phyloP scores from a whole-genome alignment of 176 grass and related monocot genomes.

The Puccinellia tenuiflora region DNA sequence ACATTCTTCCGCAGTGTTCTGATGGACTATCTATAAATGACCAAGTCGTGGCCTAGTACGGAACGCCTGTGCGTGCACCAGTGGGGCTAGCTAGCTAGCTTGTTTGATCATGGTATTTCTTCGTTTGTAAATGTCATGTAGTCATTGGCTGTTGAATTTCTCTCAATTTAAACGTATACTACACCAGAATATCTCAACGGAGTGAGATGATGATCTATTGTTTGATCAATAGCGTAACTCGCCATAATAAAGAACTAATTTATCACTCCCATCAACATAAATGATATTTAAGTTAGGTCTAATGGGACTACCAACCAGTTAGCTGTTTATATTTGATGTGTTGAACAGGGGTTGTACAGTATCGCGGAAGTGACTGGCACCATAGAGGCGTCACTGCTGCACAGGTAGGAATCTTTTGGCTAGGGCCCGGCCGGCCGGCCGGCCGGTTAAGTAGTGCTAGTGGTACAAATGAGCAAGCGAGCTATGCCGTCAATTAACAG shows the following conservation, averaged over 20 bases:
- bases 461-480: constrained; percentile 5
- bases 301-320: background rate
- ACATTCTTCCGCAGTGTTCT: constrained; percentile 19
- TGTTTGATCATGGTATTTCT: background rate
- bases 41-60: background rate
- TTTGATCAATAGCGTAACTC: background rate
- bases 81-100: background rate
- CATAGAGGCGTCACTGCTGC: constrained; percentile 18
- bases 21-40: constrained; percentile 8
- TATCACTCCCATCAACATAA: background rate
- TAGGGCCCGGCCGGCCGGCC: constrained; percentile 25
- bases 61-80: constrained; percentile 1
- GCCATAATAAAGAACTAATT: background rate
- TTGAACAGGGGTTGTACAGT: constrained; percentile 12
- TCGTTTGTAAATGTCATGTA: background rate
- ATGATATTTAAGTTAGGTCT: background rate
- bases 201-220: background rate
- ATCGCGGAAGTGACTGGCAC: constrained; percentile 27
- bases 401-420: constrained; percentile 37
- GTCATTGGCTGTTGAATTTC: too few species aligned
- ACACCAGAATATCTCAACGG: background rate
- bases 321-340: constrained; percentile 6
- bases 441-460: constrained; percentile 23
- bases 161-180: background rate
- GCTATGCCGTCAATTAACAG: constrained; percentile 27